A percentile compares a stretch with the other conserved stretches of the same genome.
Evolutionary conservation across 257 asterid species (phyloP).

Genomic region (Jacaranda copaia): DNA sequence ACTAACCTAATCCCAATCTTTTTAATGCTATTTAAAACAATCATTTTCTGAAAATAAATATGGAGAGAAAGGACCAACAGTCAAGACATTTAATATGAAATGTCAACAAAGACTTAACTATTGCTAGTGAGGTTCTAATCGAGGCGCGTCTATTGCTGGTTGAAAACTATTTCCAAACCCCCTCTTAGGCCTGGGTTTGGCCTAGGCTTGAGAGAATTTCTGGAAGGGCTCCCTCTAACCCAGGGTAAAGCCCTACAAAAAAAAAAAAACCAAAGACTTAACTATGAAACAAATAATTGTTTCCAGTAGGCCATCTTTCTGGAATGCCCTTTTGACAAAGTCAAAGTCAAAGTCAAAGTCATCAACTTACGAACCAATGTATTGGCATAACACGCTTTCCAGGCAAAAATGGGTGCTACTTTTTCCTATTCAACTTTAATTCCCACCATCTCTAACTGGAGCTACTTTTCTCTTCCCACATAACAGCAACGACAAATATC

Average conservation of each 20-base stretch:
- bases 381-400: neutral
- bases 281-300: neutral
- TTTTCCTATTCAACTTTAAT: neutral
- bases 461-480: neutral
- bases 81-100: neutral
- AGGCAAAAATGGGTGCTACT: neutral
- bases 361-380: neutral
- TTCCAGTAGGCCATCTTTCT: neutral
- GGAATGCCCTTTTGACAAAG: constrained; percentile 8
- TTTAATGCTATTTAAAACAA: no score
- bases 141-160: no score
- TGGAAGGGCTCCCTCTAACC: no score
- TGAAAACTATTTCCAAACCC: no score
- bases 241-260: no score
- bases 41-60: neutral
- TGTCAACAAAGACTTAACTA: neutral
- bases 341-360: constrained; percentile 32
- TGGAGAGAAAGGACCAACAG: neutral
- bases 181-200: no score
- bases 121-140: no score
- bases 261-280: neutral
- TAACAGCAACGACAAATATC: constrained; percentile 7
- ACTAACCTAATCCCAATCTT: no score
- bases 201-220: no score
- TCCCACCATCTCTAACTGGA: neutral